Percentiles rank a stretch among this genome's conserved stretches.
Evolutionary conservation across 352 stramenopile species (phyloP).

Genomic region (Globisporangium mamillatum): DNA sequence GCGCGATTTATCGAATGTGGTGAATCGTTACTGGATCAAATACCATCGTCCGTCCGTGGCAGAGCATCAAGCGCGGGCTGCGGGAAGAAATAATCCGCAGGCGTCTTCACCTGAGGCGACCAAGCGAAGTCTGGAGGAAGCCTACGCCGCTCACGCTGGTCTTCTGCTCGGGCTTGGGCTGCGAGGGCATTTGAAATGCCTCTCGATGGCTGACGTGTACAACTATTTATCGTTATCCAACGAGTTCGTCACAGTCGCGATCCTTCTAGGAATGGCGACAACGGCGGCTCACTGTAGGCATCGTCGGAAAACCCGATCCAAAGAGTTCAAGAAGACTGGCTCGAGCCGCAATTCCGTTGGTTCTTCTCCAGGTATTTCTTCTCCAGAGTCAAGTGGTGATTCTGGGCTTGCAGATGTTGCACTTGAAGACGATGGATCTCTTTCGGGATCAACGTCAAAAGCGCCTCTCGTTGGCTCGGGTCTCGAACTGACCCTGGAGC

Average conservation of each 20-base stretch:
- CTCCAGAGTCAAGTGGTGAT: neutral
- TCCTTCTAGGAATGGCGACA: slow-evolving; percentile 96
- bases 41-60: slow-evolving; percentile 91
- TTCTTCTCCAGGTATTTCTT: neutral
- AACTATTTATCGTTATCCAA: slow-evolving; percentile 97
- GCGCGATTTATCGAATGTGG: slow-evolving; percentile 63
- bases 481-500: slow-evolving; percentile 67
- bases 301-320: slow-evolving; percentile 22
- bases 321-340: slow-evolving; percentile 1
- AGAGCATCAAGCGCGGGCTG: slow-evolving; percentile 21
- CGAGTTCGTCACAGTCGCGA: slow-evolving; percentile 95
- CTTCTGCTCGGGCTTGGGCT: slow-evolving; percentile 95
- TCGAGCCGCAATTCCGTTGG: neutral
- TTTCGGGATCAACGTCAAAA: slow-evolving; percentile 19
- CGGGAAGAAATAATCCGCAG: slow-evolving; percentile 14
- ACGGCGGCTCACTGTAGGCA: slow-evolving; percentile 89
- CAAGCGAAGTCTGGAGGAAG: slow-evolving; percentile 63
- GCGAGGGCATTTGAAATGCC: slow-evolving; percentile 91
- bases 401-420: slow-evolving; percentile 6
- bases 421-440: slow-evolving; percentile 19
- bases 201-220: slow-evolving; percentile 98
- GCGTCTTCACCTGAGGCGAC: slow-evolving; percentile 13
- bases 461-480: slow-evolving; percentile 38
- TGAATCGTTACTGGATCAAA: slow-evolving; percentile 98
- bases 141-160: slow-evolving; percentile 91